Evolutionary conservation across 192 early-diverging fungal genomes (phyloP).

Genomic region (Piromyces finnis): DNA sequence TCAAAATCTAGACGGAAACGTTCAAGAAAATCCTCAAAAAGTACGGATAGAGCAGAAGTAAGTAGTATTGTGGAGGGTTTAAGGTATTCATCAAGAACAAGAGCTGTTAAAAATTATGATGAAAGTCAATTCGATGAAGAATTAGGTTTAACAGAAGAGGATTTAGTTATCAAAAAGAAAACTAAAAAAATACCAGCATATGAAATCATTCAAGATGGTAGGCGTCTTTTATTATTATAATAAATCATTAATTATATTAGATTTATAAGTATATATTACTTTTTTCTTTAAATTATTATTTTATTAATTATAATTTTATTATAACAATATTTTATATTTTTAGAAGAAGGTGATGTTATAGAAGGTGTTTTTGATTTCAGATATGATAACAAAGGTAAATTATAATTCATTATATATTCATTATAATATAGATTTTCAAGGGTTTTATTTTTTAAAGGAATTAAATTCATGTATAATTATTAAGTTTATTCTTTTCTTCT

Average conservation of each 20-base stretch:
- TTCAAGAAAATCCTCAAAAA: neutral
- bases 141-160: neutral
- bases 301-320: too few relatives aligned
- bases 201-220: neutral
- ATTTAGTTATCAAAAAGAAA: neutral
- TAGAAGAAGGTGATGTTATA: neutral
- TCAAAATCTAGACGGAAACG: neutral
- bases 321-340: neutral
- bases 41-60: neutral
- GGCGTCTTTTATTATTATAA: neutral
- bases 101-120: neutral
- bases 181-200: neutral
- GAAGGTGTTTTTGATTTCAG: neutral
- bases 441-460: too few relatives aligned
- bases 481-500: too few relatives aligned
- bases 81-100: neutral
- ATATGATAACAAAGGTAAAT: slow-evolving; percentile 12
- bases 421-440: too few relatives aligned
- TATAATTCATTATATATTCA: too few relatives aligned
- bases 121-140: neutral
- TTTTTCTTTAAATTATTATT: too few relatives aligned
- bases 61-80: neutral
- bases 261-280: neutral
- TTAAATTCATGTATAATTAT: too few relatives aligned
- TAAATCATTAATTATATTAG: slow-evolving; percentile 16